Evolutionary conservation across 1,284 basidiomycete genomes (phyloP).

Genomic region (Heterobasidion annosum): DNA sequence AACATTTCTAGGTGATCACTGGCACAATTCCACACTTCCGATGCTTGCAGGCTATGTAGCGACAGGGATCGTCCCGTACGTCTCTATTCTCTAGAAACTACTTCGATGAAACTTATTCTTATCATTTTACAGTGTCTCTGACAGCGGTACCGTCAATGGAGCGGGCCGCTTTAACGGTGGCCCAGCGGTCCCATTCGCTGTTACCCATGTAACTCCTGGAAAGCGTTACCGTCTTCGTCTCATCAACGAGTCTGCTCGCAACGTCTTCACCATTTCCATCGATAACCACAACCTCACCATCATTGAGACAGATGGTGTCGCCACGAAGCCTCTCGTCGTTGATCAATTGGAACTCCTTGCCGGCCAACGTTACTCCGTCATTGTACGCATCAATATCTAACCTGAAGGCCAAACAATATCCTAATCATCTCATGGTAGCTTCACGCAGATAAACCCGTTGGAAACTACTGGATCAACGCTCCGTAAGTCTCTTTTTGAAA

Average conservation of each 20-base stretch:
- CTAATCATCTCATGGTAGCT: neutral
- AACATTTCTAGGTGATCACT: neutral
- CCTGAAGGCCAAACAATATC: neutral
- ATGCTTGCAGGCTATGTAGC: neutral
- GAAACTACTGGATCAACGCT: neutral
- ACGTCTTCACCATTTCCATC: neutral
- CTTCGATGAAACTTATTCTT: too few species aligned
- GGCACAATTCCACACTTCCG: neutral
- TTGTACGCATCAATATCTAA: neutral
- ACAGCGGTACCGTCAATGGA: neutral
- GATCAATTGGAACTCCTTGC: neutral
- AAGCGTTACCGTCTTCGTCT: neutral
- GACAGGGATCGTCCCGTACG: neutral
- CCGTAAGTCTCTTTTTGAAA: neutral
- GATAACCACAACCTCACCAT: neutral
- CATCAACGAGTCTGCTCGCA: neutral
- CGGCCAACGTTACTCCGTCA: neutral
- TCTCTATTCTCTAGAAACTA: neutral
- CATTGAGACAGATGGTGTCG: neutral
- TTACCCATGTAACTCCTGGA: neutral
- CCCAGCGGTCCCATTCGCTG: neutral
- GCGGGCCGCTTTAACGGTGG: neutral
- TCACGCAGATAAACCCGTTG: neutral
- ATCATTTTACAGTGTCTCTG: neutral
- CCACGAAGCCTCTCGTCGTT: neutral